A percentile compares a stretch with the other conserved stretches of the same genome.
Evolutionary conservation across 2,329 filamentous ascomycete genomes (phyloP).

Genomic region (Teratosphaeria epicoccoides): DNA sequence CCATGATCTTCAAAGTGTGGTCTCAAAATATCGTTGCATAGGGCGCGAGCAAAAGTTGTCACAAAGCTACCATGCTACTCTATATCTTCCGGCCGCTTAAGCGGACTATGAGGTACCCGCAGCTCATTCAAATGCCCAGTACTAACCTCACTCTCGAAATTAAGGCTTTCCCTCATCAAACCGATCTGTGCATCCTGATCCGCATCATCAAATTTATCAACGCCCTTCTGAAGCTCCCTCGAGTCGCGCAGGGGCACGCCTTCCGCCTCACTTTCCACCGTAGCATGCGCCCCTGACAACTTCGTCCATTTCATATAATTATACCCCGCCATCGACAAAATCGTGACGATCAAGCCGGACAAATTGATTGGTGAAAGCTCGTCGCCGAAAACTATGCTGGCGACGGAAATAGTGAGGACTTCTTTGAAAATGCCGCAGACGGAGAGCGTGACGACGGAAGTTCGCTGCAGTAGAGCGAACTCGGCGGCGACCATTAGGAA

Average conservation of each 20-base stretch:
- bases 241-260: conserved; percentile 14
- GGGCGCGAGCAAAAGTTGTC: neutral
- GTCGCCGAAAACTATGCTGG: conserved; percentile 80
- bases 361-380: conserved; percentile 79
- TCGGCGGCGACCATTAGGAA: conserved; percentile 96
- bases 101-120: conserved; percentile 22
- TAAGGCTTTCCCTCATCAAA: conserved; percentile 7
- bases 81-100: conserved; percentile 37
- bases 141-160: conserved; percentile 1
- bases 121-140: neutral
- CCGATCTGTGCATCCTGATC: conserved; percentile 3
- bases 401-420: conserved; percentile 86
- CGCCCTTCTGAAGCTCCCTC: conserved; percentile 5
- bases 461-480: conserved; percentile 88
- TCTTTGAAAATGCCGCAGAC: conserved; percentile 99
- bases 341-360: conserved; percentile 72
- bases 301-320: conserved; percentile 89
- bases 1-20: no score
- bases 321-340: conserved; percentile 75
- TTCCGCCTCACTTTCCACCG: conserved; percentile 29
- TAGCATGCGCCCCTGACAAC: conserved; percentile 55
- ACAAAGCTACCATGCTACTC: conserved; percentile 6
- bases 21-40: neutral
- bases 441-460: conserved; percentile 86
- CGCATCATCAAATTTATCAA: conserved; percentile 3